phyloP scores from a whole-genome alignment of 2,329 filamentous ascomycete genomes.

The Beauveria medogensis region DNA sequence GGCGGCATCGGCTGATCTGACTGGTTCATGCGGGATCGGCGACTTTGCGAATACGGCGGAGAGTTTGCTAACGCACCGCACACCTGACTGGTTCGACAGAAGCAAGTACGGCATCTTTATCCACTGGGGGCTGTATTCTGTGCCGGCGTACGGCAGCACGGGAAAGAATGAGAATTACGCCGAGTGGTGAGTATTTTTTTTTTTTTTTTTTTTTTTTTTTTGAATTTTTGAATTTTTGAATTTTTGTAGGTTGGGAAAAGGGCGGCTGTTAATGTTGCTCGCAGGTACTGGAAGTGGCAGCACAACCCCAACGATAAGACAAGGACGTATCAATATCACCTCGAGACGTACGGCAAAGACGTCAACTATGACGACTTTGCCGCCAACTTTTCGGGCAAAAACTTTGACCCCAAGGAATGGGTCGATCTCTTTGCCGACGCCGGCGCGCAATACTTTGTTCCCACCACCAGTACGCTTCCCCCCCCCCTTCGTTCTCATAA shows the following conservation, averaged over 20 bases:
- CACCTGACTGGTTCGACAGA: constrained; percentile 45
- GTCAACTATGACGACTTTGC: constrained; percentile 50
- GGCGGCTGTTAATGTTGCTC: neutral
- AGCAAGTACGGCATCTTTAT: constrained; percentile 54
- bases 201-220: neutral
- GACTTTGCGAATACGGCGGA: neutral
- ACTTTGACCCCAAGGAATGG: constrained; percentile 44
- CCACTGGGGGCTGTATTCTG: constrained; percentile 49
- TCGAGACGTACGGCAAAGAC: constrained; percentile 41
- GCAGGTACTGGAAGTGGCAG: constrained; percentile 11
- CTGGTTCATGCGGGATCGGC: neutral
- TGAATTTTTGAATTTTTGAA: neutral
- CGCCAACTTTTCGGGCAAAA: constrained; percentile 40
- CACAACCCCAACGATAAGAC: constrained; percentile 8
- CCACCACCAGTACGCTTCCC: constrained; percentile 25
- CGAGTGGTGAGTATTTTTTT: constrained; percentile 27
- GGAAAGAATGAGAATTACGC: constrained; percentile 32
- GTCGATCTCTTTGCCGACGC: constrained; percentile 44
- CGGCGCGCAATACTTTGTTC: constrained; percentile 42
- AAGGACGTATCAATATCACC: constrained; percentile 36
- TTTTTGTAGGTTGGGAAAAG: neutral
- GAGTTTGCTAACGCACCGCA: constrained; percentile 31
- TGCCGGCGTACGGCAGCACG: constrained; percentile 46
- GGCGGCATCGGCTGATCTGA: neutral
- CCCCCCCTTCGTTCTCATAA: too few relatives aligned